phyloP scores from a whole-genome alignment of 768 basidiomycete species.

The Pleurotus tuber-regium region DNA sequence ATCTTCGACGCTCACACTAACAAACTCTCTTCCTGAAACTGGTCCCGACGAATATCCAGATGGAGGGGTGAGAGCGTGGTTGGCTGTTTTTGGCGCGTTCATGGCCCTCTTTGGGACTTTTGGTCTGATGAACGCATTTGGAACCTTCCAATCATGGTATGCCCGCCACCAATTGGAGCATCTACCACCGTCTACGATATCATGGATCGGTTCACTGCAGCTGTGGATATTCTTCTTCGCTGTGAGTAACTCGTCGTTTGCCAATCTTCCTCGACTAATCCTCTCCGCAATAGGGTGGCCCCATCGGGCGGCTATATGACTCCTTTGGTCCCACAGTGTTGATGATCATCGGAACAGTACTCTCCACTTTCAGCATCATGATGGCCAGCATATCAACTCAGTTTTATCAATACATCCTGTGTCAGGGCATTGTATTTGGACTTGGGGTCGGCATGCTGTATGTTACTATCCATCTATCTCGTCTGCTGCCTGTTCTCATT shows the following conservation, averaged over 20 bases:
- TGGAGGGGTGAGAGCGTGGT: conserved; percentile 32
- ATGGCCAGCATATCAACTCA: conserved; percentile 55
- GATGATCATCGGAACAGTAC: conserved; percentile 47
- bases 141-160: conserved; percentile 72
- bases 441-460: conserved; percentile 64
- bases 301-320: conserved; percentile 61
- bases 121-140: conserved; percentile 71
- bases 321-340: conserved; percentile 54
- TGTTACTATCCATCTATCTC: too few species aligned
- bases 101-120: conserved; percentile 67
- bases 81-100: conserved; percentile 64
- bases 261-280: background rate
- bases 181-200: conserved; percentile 52
- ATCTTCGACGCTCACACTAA: conserved; percentile 3
- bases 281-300: conserved; percentile 46
- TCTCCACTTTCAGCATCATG: conserved; percentile 52
- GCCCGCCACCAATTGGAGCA: conserved; percentile 52
- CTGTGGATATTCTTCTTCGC: conserved; percentile 70
- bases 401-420: conserved; percentile 61
- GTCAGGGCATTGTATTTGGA: conserved; percentile 65
- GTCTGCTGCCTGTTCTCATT: too few species aligned
- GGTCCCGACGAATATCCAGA: conserved; percentile 18
- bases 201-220: conserved; percentile 72
- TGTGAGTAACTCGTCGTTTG: conserved; percentile 33
- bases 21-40: background rate